A percentile compares a stretch with the other conserved stretches of the same genome.
Conservation (phyloP, 108 stramenopile genomes). For the Nitzschia sp. region DNA sequence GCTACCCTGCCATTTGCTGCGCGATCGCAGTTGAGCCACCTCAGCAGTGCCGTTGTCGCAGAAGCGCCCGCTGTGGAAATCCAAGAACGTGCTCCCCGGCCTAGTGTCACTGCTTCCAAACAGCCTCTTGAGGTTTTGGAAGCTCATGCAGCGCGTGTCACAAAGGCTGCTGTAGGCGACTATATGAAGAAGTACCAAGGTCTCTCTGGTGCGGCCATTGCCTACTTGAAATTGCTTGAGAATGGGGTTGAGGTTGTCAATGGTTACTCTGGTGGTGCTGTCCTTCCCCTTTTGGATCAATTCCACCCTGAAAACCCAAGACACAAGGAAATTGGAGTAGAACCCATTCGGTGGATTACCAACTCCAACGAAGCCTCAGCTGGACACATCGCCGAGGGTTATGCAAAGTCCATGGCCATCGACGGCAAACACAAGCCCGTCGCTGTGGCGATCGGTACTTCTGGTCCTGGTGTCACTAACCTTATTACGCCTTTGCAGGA, state of each 20-base stretch:
- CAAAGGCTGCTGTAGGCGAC: conserved; percentile 27
- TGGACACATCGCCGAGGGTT: conserved; percentile 88
- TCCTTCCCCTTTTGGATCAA: conserved; percentile 85
- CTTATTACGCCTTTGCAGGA: conserved; percentile 86
- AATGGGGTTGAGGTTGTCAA: conserved; percentile 82
- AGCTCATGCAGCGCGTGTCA: conserved; percentile 23
- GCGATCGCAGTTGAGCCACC: conserved; percentile 6
- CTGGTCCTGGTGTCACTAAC: conserved; percentile 91
- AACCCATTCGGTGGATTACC: conserved; percentile 85
- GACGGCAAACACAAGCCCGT: conserved; percentile 60
- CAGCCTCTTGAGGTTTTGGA: conserved; percentile 24
- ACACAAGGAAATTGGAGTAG: conserved; percentile 44
- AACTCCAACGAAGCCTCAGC: conserved; percentile 84
- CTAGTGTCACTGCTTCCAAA: background rate
- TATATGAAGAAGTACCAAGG: conserved; percentile 57
- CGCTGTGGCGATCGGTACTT: conserved; percentile 88
- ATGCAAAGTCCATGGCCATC: conserved; percentile 79
- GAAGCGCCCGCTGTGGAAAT: conserved; percentile 16
- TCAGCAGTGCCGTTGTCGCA: conserved; percentile 20
- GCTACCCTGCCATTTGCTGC: conserved; percentile 13
- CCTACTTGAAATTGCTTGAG: conserved; percentile 82
- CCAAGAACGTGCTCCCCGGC: conserved; percentile 17
- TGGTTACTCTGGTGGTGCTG: conserved; percentile 91
- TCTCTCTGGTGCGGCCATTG: conserved; percentile 78
- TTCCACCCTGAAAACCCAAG: conserved; percentile 82